Base-by-base conservation (phyloP, 1,139 yeast species). In the Saccharomyces hybrid region DNA sequence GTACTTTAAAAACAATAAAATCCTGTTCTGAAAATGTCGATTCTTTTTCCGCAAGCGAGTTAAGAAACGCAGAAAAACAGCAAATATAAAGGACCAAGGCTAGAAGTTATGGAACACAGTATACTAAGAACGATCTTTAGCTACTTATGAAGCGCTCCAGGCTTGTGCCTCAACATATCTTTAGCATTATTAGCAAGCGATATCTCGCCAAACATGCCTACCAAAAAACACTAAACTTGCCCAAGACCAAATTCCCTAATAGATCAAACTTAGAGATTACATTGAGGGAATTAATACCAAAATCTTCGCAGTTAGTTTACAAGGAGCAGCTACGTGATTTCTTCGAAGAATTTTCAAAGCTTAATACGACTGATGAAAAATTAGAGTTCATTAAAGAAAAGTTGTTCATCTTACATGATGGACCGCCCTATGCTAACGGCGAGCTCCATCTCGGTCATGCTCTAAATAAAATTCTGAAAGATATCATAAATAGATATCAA, bases 341-440 rank as follows among this genome's bases (percentile, higher is more conserved):
- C 50, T 53, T 65, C 2, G 53, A 31, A 4, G 52, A 56, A 31
- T 50, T 59, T 7, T 27, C 52, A 5, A 28, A 48, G 13, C 34
- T 65, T 1, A 49, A 47, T 2, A 53, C 53, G 42, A 59, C 56
- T 13, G 47, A 28, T 1, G 58, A 54, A 27, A 60, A 59, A 52
- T 25, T 57, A 27, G 38, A 59, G n/a, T 65, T 59, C 51, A 59
- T 66, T 2, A 55, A 58, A 46, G 65, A 71, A 1, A 70, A 74
- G 28, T 61, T 75, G n/a, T 89, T 88, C 61, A 78, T 86, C 1
- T 74, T 93, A 3, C 98, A 91, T 62, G 99, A 93, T 71, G 99
- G 99, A 0, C 99, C 99, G 0, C 99, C 99, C 0, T 93, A 91
- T 71, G 98, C 99, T 11, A 93, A 93, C 67, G 99, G 98, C 4